Base-by-base conservation (phyloP, 179 eudicot genomes). In the Silene vulgaris region DNA sequence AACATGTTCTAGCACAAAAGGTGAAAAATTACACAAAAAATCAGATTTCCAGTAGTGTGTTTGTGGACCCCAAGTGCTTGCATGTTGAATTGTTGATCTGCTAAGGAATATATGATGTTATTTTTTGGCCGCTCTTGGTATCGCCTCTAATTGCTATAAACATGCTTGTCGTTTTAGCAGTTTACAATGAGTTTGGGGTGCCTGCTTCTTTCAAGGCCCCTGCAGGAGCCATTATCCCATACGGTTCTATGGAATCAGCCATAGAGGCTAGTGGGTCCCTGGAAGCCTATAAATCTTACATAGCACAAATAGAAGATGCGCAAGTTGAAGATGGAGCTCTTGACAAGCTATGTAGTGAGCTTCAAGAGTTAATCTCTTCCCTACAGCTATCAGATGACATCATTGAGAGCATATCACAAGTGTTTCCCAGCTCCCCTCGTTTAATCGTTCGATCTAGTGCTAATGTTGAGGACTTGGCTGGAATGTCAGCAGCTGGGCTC, bases 401-500 rank as follows among this genome's bases (percentile, higher is more conserved):
- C 82, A 79, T 87, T 73, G 77, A 88, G 76, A 81, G 73, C 62
- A 73, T 95, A 59, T 82, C 84, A 28, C 80, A 80, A 64, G 48
- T 77, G 13, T 95, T 92, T 80, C 85, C 88, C 0, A 70, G 67
- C 13, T 79, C 80, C 50, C 77, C 87, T 1, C 86, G 89, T 29
- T 71, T 94, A 69, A 92, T 92, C 63, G 97, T 92, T 40, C 95
- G 99, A 43, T 95, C 99, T 3, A 95, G 99, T 74, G 99, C 97
- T 6, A 95, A 95, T 73, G 98, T 94, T 0, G 98, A 94, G 82
- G 98, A 94, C 81, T 86, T 94, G 70, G 97, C 95, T 9, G 98
- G 98, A 72, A 94, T 92, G 98, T 94, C 98, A 21, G 98, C 98
- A n/a, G 98, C 98, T 14, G 98, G 98, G n/a, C 91, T 94, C 0